Evolutionary conservation across 2,329 filamentous ascomycete genomes (phyloP).

Genomic region (Cladosporium sp.): DNA sequence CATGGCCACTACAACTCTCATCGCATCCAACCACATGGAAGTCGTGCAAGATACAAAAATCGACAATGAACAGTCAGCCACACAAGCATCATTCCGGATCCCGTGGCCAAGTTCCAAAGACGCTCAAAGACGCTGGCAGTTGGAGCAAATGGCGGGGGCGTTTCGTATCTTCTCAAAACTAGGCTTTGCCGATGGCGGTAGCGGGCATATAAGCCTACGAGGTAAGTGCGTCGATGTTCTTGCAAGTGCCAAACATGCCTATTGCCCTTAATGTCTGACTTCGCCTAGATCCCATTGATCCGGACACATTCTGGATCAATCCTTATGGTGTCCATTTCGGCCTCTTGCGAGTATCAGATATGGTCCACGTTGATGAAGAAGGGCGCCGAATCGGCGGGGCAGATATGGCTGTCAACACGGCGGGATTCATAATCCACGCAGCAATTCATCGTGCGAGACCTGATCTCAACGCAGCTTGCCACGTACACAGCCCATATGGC

Average conservation of each 20-base stretch:
- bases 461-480: conserved; percentile 37
- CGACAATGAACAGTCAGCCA: background rate
- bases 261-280: conserved; percentile 1
- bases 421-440: conserved; percentile 38
- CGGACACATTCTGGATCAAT: conserved; percentile 31
- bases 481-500: conserved; percentile 35
- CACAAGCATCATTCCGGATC: background rate
- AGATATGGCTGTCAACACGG: conserved; percentile 33
- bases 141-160: conserved; percentile 8
- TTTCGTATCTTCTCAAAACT: background rate
- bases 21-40: too few species aligned
- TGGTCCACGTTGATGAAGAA: conserved; percentile 36
- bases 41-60: background rate
- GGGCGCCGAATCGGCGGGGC: conserved; percentile 36
- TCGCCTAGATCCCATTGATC: conserved; percentile 28
- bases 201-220: conserved; percentile 34
- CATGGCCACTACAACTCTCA: too few species aligned
- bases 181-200: conserved; percentile 14
- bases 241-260: too few species aligned
- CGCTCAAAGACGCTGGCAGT: conserved; percentile 1
- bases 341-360: conserved; percentile 34
- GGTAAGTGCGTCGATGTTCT: background rate
- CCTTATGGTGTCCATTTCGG: conserved; percentile 32
- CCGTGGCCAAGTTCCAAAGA: background rate
- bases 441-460: conserved; percentile 34